Evolutionary conservation across 805 yeast genomes (phyloP).

Genomic region (Nakazawaea holstii): DNA sequence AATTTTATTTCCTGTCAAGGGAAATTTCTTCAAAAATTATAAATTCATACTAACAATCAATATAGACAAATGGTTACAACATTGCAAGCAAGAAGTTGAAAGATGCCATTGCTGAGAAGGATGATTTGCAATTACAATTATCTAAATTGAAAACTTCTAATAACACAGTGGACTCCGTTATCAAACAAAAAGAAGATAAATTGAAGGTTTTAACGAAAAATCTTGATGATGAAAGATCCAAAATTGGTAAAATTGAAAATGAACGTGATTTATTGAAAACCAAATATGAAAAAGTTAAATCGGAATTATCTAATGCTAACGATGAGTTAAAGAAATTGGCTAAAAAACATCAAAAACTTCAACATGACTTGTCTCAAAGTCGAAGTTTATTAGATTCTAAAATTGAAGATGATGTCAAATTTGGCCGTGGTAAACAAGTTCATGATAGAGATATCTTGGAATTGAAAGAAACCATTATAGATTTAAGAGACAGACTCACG

Average conservation of each 20-base stretch:
- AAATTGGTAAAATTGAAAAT: conserved; percentile 12
- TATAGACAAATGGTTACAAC: conserved; percentile 16
- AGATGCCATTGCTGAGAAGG: conserved; percentile 38
- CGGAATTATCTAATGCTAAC: conserved; percentile 19
- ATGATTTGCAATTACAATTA: conserved; percentile 34
- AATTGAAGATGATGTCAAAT: conserved; percentile 35
- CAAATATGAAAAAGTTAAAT: conserved; percentile 17
- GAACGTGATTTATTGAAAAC: conserved; percentile 8
- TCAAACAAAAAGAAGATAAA: conserved; percentile 31
- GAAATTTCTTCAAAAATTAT: background rate
- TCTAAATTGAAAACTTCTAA: conserved; percentile 30
- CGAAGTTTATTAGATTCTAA: conserved; percentile 35
- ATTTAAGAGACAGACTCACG: conserved; percentile 22
- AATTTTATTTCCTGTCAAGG: too few species aligned
- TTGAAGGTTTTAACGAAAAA: conserved; percentile 23
- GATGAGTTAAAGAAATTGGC: conserved; percentile 20
- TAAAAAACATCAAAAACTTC: conserved; percentile 31
- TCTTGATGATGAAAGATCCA: conserved; percentile 20
- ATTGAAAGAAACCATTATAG: conserved; percentile 25
- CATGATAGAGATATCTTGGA: conserved; percentile 34
- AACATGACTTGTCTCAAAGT: conserved; percentile 40
- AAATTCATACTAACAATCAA: conserved; percentile 6
- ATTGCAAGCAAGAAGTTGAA: conserved; percentile 31
- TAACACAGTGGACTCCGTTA: conserved; percentile 26
- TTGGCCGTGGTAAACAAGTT: conserved; percentile 39